These are phyloP conservation scores for Cryptosporidium ubiquitum DNA, from an alignment of 169 alveolate species.

Conservation along the genomic window DNA sequence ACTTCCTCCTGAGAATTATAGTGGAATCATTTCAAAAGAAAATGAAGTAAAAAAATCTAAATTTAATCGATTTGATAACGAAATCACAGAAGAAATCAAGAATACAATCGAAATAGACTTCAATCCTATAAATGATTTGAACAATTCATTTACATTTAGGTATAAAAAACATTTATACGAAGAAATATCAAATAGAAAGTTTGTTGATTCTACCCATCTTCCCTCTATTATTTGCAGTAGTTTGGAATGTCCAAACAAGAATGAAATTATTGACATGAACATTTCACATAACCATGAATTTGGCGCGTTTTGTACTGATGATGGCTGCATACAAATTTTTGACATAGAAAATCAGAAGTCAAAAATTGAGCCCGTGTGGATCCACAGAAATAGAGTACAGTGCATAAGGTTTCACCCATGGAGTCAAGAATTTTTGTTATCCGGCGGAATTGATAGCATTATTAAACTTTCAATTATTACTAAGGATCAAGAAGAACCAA, in stretches of 20 bases:
- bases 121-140: conserved; percentile 21
- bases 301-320: conserved; percentile 63
- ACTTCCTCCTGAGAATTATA: conserved; percentile 34
- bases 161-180: conserved; percentile 43
- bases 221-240: conserved; percentile 53
- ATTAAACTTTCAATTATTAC: conserved; percentile 43
- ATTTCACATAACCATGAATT: conserved; percentile 47
- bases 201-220: conserved; percentile 13
- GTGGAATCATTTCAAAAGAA: conserved; percentile 40
- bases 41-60: conserved; percentile 13
- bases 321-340: conserved; percentile 50
- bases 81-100: conserved; percentile 51
- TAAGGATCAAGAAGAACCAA: not conserved
- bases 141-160: conserved; percentile 12
- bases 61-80: conserved; percentile 36
- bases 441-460: conserved; percentile 54
- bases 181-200: conserved; percentile 19
- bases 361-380: conserved; percentile 36
- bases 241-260: not conserved
- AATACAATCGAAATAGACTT: conserved; percentile 23
- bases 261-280: conserved; percentile 55
- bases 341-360: conserved; percentile 8
- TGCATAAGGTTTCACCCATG: conserved; percentile 61
- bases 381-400: conserved; percentile 62
- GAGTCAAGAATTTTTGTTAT: conserved; percentile 35